Conservation (phyloP, 2,329 filamentous ascomycete genomes). For the Clarireedia sp. region DNA sequence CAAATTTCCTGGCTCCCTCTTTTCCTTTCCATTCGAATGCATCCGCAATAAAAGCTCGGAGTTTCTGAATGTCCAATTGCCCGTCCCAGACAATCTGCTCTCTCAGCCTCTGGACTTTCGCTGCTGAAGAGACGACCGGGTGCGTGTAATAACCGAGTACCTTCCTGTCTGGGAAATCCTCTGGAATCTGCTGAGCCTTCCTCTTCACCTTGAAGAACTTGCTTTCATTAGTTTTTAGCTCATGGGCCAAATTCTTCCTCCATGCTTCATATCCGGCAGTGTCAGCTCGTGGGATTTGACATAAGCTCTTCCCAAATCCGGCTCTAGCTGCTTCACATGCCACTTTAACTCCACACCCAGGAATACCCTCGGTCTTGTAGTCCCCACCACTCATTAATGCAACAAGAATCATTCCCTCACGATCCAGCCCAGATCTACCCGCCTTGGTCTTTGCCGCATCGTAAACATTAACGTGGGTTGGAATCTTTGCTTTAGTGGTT, state of each 20-base stretch:
- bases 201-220: slow-evolving; percentile 73
- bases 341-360: slow-evolving; percentile 77
- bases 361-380: slow-evolving; percentile 81
- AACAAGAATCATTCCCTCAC: slow-evolving; percentile 86
- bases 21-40: slow-evolving; percentile 81
- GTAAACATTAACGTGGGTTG: slow-evolving; percentile 83
- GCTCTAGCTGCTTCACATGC: slow-evolving; percentile 86
- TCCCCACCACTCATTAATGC: slow-evolving; percentile 94
- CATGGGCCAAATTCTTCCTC: slow-evolving; percentile 63
- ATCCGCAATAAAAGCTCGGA: slow-evolving; percentile 69
- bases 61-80: slow-evolving; percentile 53
- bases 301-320: slow-evolving; percentile 74
- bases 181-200: slow-evolving; percentile 65
- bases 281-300: slow-evolving; percentile 54
- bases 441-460: slow-evolving; percentile 50
- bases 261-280: slow-evolving; percentile 54
- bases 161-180: slow-evolving; percentile 70
- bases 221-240: slow-evolving; percentile 77
- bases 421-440: slow-evolving; percentile 53
- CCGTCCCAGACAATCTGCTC: slow-evolving; percentile 51
- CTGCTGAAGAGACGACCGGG: slow-evolving; percentile 64
- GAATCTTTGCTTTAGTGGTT: slow-evolving; percentile 52
- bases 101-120: slow-evolving; percentile 48
- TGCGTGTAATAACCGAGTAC: slow-evolving; percentile 82
- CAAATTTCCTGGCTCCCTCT: slow-evolving; percentile 74